Evolutionary conservation across 352 stramenopile species (phyloP), one percentile per base, ranked within the genome.

Genomic region (Phytophthora sp.): DNA sequence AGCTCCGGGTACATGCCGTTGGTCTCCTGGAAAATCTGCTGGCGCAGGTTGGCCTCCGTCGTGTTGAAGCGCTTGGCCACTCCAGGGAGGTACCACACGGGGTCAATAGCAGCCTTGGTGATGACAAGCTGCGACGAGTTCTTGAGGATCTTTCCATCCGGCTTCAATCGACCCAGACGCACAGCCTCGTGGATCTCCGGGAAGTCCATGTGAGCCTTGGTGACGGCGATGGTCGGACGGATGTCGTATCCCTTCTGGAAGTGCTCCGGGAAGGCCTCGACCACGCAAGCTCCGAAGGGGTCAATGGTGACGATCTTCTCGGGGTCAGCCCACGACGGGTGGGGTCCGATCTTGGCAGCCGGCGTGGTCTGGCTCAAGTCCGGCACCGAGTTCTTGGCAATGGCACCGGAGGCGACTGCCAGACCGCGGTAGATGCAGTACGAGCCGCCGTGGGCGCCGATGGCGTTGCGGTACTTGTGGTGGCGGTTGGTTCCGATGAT

Each of bases 1-100:
- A 99, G 74, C 77, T 99, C 97, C 4, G 98, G 98, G 74, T 99
- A 99, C 97, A 99, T 99, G 63, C 97, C 98, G 77, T 99, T 99
- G 31, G 97, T 99, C 82, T 99, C 98, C 51, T 97, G 92, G 81
- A 99, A 99, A 48, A 99, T 98, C 34, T 96, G 89, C 71, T 99
- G 92, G 32, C 98, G 94, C 32, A 99, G 77, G 62, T 97, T 89
- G 5, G 79, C 69, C 70, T 99, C 97, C 2, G 94, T 97, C 50
- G 94, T 98, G 72, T 97, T 97, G 74, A 99, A 99, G 51, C 98
- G 95, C 67, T 98, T 96, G 41, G 98, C 97, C 52, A 99, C 96
- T 64, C 98, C 98, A 7, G 98, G 98, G 32, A 99, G 85, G 71
- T 99, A 99, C 98, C 98, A 99, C 43, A 99, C 98, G 1, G 97